Conservation (phyloP, 306 rosid genomes). For the Inga laurina region DNA sequence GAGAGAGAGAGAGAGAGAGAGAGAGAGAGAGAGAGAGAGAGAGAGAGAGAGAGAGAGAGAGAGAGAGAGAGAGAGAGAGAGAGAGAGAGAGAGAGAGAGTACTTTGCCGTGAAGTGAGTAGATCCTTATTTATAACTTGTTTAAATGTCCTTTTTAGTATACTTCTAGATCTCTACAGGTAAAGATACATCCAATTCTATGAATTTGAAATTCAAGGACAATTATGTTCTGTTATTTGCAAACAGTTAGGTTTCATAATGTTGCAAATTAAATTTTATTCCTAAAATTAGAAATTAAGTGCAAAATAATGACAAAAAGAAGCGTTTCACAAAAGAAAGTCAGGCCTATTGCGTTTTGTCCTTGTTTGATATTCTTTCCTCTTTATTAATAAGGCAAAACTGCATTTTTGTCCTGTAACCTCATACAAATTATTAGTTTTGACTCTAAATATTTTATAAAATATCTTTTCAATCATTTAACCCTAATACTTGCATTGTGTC, state of each 20-base stretch:
- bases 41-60: too few relatives aligned
- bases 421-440: not conserved
- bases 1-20: too few relatives aligned
- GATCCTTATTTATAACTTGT: too few relatives aligned
- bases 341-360: not conserved
- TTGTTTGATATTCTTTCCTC: not conserved
- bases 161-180: too few relatives aligned
- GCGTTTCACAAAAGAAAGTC: not conserved
- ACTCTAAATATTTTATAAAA: too few relatives aligned
- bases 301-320: not conserved
- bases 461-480: not conserved
- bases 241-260: not conserved
- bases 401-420: too few relatives aligned
- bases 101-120: too few relatives aligned
- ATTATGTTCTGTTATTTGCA: not conserved
- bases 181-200: too few relatives aligned
- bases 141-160: too few relatives aligned
- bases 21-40: accelerated
- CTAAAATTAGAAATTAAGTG: not conserved
- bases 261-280: not conserved
- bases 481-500: not conserved
- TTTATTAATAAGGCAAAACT: too few relatives aligned
- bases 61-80: too few relatives aligned
- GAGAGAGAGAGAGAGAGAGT: too few relatives aligned
- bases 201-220: not conserved